Conservation (phyloP, 352 stramenopile species). For the Phytophthora sojae region DNA sequence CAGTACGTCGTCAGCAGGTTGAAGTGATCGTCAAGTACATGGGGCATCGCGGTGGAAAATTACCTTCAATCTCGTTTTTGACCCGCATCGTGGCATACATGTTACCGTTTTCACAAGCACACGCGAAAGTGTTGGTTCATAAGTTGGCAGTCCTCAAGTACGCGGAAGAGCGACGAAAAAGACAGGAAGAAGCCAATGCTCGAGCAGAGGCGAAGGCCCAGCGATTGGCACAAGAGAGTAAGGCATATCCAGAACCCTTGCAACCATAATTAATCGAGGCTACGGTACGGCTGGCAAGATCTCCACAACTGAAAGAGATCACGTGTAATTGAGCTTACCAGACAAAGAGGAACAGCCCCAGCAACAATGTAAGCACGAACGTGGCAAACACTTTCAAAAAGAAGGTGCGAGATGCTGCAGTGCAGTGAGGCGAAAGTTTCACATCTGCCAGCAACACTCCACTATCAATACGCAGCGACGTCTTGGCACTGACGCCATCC, state of each 20-base stretch:
- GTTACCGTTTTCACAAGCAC: slow-evolving; percentile 46
- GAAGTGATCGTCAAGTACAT: slow-evolving; percentile 72
- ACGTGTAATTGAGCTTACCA: slow-evolving; percentile 24
- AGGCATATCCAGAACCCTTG: background rate
- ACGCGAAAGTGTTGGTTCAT: slow-evolving; percentile 22
- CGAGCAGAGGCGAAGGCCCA: slow-evolving; percentile 25
- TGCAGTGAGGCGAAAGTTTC: slow-evolving; percentile 47
- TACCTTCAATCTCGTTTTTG: slow-evolving; percentile 50
- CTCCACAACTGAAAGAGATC: background rate
- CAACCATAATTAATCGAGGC: background rate
- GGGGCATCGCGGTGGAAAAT: slow-evolving; percentile 56
- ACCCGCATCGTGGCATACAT: slow-evolving; percentile 45
- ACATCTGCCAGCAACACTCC: slow-evolving; percentile 60
- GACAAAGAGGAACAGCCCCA: slow-evolving; percentile 61
- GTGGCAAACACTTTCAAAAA: slow-evolving; percentile 77
- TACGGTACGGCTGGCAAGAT: background rate
- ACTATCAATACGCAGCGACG: slow-evolving; percentile 48
- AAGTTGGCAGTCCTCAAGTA: slow-evolving; percentile 34
- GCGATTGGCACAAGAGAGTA: background rate
- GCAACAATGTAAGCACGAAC: slow-evolving; percentile 61
- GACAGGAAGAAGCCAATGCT: slow-evolving; percentile 32
- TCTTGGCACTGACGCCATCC: slow-evolving; percentile 19
- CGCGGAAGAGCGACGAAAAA: slow-evolving; percentile 43
- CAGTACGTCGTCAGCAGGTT: slow-evolving; percentile 49
- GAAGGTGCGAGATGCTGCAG: slow-evolving; percentile 64